A percentile compares a stretch with the other conserved stretches of the same genome.
Evolutionary conservation across 768 basidiomycete genomes (phyloP).

Genomic region (Crucibulum laeve): DNA sequence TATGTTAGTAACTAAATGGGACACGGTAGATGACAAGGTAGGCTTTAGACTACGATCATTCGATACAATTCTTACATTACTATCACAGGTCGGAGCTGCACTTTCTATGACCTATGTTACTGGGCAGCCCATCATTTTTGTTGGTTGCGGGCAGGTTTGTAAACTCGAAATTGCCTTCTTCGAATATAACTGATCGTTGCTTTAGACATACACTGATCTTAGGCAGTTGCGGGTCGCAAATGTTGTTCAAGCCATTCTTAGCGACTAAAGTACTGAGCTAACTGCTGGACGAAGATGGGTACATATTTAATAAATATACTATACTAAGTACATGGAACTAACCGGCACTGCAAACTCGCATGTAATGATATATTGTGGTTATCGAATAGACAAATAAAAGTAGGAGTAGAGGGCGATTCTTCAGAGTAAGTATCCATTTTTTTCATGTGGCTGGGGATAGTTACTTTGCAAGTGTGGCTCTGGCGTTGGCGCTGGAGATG

Average conservation of each 20-base stretch:
- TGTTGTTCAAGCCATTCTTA: slow-evolving; percentile 90
- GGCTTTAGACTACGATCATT: slow-evolving; percentile 11
- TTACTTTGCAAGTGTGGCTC: too few species aligned
- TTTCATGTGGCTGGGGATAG: too few species aligned
- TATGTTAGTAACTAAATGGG: slow-evolving; percentile 98
- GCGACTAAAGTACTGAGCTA: slow-evolving; percentile 43
- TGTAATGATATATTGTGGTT: too few species aligned
- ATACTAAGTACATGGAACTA: too few species aligned
- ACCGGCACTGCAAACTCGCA: too few species aligned
- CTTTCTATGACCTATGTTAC: slow-evolving; percentile 99
- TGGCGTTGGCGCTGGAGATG: too few species aligned
- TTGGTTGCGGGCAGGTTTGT: slow-evolving; percentile 92
- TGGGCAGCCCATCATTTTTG: slow-evolving; percentile 96
- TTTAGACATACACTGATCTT: slow-evolving; percentile 93
- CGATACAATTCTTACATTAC: slow-evolving; percentile 4
- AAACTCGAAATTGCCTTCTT: slow-evolving; percentile 1
- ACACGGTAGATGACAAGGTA: slow-evolving; percentile 96
- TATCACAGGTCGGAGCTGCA: slow-evolving; percentile 93
- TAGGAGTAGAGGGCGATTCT: too few species aligned
- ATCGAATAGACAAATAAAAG: too few species aligned
- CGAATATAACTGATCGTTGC: slow-evolving; percentile 4
- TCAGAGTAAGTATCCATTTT: too few species aligned
- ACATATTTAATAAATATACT: not conserved
- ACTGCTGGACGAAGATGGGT: not conserved
- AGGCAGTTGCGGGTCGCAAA: slow-evolving; percentile 86